Evolutionary conservation across 345 rosid genomes (phyloP).

Genomic region (Pseudoturritis turrita): DNA sequence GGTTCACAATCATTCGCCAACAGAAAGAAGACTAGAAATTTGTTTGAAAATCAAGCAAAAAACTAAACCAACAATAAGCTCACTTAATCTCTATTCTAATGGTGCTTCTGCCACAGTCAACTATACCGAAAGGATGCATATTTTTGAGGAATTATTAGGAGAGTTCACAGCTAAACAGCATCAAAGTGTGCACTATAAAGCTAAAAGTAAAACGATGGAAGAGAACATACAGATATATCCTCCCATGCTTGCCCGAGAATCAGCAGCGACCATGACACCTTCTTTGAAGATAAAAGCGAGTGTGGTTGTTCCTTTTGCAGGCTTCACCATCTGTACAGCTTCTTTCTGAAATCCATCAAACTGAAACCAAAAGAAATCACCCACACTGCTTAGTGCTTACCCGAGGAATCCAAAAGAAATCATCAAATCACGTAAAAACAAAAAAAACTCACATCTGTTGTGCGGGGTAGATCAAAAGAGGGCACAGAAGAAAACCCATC

Average conservation of each 20-base stretch:
- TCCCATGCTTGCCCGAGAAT: constrained; percentile 99
- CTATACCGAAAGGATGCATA: background rate
- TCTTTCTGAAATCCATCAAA: constrained; percentile 89
- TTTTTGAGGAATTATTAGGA: background rate
- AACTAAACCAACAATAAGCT: background rate
- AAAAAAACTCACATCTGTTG: constrained; percentile 57
- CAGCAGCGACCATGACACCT: constrained; percentile 98
- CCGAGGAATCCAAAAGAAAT: too few species aligned
- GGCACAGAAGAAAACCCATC: constrained; percentile 50
- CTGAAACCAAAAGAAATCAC: constrained; percentile 35
- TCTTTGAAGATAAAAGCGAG: constrained; percentile 94
- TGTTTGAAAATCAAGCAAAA: background rate
- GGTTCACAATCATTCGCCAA: background rate
- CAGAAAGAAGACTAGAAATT: background rate
- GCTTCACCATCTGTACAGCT: constrained; percentile 87
- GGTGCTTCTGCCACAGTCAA: background rate
- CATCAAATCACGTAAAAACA: background rate
- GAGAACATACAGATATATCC: constrained; percentile 84
- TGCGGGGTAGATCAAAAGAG: constrained; percentile 59
- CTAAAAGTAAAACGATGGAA: background rate
- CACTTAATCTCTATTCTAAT: background rate
- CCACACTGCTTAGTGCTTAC: too few species aligned
- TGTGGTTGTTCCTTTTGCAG: constrained; percentile 94
- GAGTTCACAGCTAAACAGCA: background rate
- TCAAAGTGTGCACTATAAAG: background rate